These are phyloP conservation scores for Dendrobium chrysotoxum DNA, from an alignment of 106 monocot genomes.

Conservation along the genomic window DNA sequence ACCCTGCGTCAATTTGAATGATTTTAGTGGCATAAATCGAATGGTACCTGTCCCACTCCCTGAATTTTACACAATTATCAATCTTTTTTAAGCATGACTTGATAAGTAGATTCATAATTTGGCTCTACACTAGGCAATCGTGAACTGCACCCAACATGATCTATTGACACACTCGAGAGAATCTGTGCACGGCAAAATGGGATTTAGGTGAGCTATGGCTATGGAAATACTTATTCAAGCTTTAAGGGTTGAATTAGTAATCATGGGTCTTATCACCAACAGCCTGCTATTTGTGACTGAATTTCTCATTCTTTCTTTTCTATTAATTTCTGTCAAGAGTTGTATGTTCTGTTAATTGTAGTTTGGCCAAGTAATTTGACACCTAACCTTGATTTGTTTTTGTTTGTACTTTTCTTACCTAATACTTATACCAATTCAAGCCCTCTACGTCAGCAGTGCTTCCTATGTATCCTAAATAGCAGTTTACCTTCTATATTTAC, in stretches of 20 bases:
- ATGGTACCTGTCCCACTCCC: background rate
- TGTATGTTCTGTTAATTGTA: background rate
- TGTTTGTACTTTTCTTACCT: background rate
- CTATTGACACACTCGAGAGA: background rate
- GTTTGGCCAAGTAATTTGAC: background rate
- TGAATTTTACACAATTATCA: background rate
- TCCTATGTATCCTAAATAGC: background rate
- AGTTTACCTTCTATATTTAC: background rate
- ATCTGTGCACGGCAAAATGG: background rate
- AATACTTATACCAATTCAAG: too few species aligned
- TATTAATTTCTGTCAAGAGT: background rate
- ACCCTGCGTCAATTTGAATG: background rate
- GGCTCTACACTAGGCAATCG: too few species aligned
- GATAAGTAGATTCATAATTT: too few species aligned
- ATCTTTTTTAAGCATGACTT: background rate
- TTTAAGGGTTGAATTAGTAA: background rate
- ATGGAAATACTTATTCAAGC: background rate
- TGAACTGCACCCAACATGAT: background rate
- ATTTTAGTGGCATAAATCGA: background rate
- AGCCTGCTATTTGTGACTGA: background rate
- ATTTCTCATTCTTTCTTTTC: background rate
- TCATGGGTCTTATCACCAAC: background rate
- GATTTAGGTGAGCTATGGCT: background rate
- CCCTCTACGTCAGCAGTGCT: background rate
- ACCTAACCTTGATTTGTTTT: background rate